Conservation (phyloP, 805 yeast species). For the Kuraishia borneana region DNA sequence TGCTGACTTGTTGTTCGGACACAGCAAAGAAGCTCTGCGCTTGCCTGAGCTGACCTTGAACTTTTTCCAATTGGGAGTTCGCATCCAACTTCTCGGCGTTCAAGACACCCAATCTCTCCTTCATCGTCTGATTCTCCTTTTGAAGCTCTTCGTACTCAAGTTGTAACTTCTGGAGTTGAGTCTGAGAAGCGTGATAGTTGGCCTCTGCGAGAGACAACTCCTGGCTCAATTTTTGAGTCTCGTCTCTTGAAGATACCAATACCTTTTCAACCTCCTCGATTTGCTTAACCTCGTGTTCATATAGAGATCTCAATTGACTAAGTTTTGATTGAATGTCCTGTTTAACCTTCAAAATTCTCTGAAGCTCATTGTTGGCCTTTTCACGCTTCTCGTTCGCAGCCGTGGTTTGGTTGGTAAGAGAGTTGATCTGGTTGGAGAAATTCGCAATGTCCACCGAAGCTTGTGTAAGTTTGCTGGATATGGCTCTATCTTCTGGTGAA, state of each 20-base stretch:
- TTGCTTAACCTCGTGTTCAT: conserved; percentile 69
- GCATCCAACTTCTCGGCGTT: conserved; percentile 58
- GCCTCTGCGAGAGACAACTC: conserved; percentile 75
- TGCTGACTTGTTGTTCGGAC: conserved; percentile 57
- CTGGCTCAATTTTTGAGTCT: conserved; percentile 57
- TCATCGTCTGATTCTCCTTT: conserved; percentile 49
- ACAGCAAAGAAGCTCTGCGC: conserved; percentile 55
- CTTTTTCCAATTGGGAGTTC: conserved; percentile 40
- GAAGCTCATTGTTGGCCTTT: conserved; percentile 67
- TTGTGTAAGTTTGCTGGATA: conserved; percentile 57
- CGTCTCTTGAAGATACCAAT: conserved; percentile 47
- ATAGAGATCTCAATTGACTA: conserved; percentile 50
- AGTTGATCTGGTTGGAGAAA: conserved; percentile 71
- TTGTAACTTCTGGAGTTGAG: conserved; percentile 52
- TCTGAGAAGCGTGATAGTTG: conserved; percentile 56
- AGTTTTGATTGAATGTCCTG: conserved; percentile 67
- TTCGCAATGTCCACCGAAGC: conserved; percentile 85
- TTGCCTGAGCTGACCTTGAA: conserved; percentile 44
- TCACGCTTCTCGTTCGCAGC: conserved; percentile 58
- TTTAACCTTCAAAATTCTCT: conserved; percentile 55
- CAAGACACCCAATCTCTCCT: conserved; percentile 54
- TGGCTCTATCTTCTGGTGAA: conserved; percentile 24
- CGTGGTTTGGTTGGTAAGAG: conserved; percentile 66
- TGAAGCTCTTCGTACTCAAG: conserved; percentile 55
- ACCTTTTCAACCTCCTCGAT: conserved; percentile 61